These are phyloP conservation scores for Uncinocarpus reesii DNA, from an alignment of 2,329 filamentous ascomycete genomes.

Conservation along the genomic window DNA sequence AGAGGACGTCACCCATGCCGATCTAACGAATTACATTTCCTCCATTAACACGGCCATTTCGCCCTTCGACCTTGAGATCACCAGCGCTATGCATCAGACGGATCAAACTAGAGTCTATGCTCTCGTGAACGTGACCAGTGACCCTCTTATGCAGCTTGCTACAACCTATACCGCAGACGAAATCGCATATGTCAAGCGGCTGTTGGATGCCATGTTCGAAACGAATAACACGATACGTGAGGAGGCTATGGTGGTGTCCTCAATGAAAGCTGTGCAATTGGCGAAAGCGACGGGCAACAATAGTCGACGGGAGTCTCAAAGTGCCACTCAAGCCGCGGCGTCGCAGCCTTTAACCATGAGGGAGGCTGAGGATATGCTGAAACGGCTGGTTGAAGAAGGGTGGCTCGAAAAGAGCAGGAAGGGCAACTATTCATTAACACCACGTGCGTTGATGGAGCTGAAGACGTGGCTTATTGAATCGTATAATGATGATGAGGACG, in stretches of 20 bases:
- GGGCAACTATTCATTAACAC: conserved; percentile 65
- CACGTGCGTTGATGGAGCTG: conserved; percentile 75
- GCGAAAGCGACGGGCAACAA: conserved; percentile 36
- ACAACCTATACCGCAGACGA: conserved; percentile 73
- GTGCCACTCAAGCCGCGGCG: conserved; percentile 27
- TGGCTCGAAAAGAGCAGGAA: conserved; percentile 70
- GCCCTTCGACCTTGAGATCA: conserved; percentile 78
- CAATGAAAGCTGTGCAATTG: conserved; percentile 67
- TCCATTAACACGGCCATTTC: conserved; percentile 63
- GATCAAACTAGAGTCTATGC: conserved; percentile 59
- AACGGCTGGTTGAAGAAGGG: conserved; percentile 60
- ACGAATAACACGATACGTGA: conserved; percentile 67
- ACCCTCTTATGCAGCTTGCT: conserved; percentile 74
- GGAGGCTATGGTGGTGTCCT: conserved; percentile 73
- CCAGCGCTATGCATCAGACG: conserved; percentile 59
- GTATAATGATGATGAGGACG: conserved; percentile 66
- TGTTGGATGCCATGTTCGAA: conserved; percentile 88
- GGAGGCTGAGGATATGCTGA: conserved; percentile 65
- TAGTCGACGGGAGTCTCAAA: conserved; percentile 30
- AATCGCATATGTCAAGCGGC: conserved; percentile 75
- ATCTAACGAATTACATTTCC: conserved; percentile 59
- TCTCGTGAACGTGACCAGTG: conserved; percentile 78
- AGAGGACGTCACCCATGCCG: conserved; percentile 56
- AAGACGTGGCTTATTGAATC: conserved; percentile 73
- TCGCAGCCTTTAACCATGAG: conserved; percentile 56